Conservation (phyloP, 2,329 filamentous ascomycete genomes). For the Cladosporium sp. region DNA sequence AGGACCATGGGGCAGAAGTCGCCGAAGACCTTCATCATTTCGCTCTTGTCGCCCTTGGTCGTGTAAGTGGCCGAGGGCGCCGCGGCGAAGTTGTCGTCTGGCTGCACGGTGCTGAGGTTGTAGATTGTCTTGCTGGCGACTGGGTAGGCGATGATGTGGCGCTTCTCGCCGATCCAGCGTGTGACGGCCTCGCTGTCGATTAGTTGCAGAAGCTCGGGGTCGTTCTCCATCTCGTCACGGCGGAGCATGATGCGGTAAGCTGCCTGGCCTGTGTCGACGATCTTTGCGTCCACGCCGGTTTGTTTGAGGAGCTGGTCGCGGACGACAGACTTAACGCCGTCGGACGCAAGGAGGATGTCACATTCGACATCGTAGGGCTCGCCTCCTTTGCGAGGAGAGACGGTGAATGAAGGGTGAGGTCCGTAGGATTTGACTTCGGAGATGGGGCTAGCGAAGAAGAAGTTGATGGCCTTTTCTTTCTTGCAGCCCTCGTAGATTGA, state of each 20-base stretch:
- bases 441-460: conserved; percentile 61
- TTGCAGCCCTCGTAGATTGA: conserved; percentile 55
- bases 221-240: conserved; percentile 61
- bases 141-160: conserved; percentile 76
- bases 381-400: conserved; percentile 49
- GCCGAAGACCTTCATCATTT: conserved; percentile 56
- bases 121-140: conserved; percentile 64
- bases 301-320: conserved; percentile 51
- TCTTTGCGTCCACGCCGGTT: conserved; percentile 49
- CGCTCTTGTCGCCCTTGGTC: conserved; percentile 56
- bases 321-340: conserved; percentile 47
- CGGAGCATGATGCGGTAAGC: conserved; percentile 76
- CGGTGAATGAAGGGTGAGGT: conserved; percentile 57
- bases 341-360: conserved; percentile 43
- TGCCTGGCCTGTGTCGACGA: conserved; percentile 69
- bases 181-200: conserved; percentile 64
- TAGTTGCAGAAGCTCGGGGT: conserved; percentile 64
- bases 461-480: conserved; percentile 58
- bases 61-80: conserved; percentile 60
- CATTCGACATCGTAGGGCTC: conserved; percentile 51
- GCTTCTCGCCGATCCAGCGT: conserved; percentile 70
- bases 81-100: conserved; percentile 56
- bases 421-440: conserved; percentile 56
- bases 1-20: conserved; percentile 60
- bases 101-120: conserved; percentile 62